phyloP scores from a whole-genome alignment of 331 rosid genomes.

The Pyrus hybrid region DNA sequence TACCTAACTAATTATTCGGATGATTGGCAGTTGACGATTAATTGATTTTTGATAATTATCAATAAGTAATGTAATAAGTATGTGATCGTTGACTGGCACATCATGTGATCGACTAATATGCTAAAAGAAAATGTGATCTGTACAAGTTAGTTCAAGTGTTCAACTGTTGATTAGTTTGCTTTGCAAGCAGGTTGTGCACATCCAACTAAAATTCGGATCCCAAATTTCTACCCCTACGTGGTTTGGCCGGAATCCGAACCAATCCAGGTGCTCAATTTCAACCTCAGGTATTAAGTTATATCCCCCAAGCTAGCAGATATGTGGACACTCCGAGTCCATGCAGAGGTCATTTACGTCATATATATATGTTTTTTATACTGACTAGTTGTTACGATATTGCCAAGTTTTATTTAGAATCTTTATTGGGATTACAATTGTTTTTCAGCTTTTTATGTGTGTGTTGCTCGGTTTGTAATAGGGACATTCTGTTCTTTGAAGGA shows the following conservation, averaged over 20 bases:
- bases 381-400: too few species aligned
- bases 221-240: conserved; percentile 9
- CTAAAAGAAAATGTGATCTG: too few species aligned
- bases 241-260: conserved; percentile 45
- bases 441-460: too few species aligned
- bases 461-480: too few species aligned
- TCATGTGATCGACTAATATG: neutral
- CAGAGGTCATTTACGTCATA: conserved; percentile 22
- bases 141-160: too few species aligned
- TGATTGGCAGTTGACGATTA: neutral
- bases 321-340: conserved; percentile 6
- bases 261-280: too few species aligned
- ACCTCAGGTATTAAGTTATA: conserved; percentile 25
- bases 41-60: neutral
- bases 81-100: neutral
- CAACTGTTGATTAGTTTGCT: neutral
- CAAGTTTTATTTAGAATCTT: too few species aligned
- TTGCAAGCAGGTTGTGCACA: conserved; percentile 8
- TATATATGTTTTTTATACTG: too few species aligned
- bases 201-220: conserved; percentile 6
- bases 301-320: neutral
- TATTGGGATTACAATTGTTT: too few species aligned
- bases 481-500: too few species aligned
- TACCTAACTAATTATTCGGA: neutral
- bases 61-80: neutral